A percentile compares a stretch with the other conserved stretches of the same genome.
Evolutionary conservation across 352 stramenopile genomes (phyloP).

Genomic region (Phytophthora aleatoria): DNA sequence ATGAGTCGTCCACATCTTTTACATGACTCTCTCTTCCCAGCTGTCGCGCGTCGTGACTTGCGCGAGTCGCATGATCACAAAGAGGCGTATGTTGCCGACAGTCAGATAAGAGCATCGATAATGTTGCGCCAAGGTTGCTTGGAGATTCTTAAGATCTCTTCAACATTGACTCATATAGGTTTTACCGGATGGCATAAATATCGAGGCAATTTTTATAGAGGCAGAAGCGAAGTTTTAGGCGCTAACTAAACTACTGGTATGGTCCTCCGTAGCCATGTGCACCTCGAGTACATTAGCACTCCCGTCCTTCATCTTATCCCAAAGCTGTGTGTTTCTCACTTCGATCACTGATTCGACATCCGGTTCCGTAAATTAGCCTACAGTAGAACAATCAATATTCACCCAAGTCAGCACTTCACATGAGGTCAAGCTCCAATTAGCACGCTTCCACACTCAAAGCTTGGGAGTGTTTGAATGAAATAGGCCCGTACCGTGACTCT

Average conservation of each 20-base stretch:
- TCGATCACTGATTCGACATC: slow-evolving; percentile 31
- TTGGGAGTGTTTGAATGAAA: too few species aligned
- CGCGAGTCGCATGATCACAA: slow-evolving; percentile 15
- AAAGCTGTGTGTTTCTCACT: slow-evolving; percentile 5
- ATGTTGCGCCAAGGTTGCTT: slow-evolving; percentile 14
- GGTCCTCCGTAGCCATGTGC: slow-evolving; percentile 8
- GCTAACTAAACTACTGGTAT: slow-evolving; percentile 8
- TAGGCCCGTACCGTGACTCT: slow-evolving; percentile 24
- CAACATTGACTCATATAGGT: neutral
- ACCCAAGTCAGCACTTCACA: neutral
- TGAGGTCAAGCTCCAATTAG: neutral
- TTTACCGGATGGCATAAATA: slow-evolving; percentile 14
- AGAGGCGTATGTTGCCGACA: neutral
- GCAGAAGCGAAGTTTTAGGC: slow-evolving; percentile 8
- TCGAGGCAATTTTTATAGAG: slow-evolving; percentile 9
- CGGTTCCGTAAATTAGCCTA: slow-evolving; percentile 40
- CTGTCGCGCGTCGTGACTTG: slow-evolving; percentile 22
- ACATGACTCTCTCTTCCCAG: slow-evolving; percentile 27
- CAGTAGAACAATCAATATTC: slow-evolving; percentile 15
- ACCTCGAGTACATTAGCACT: slow-evolving; percentile 1
- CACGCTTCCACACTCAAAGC: too few species aligned
- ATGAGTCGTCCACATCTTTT: slow-evolving; percentile 23
- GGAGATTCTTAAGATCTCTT: neutral
- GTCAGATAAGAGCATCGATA: neutral
- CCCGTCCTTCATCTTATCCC: slow-evolving; percentile 5